These are phyloP conservation scores for Penicillium corylophilum DNA, from an alignment of 2,329 filamentous ascomycete genomes.

Conservation along the genomic window DNA sequence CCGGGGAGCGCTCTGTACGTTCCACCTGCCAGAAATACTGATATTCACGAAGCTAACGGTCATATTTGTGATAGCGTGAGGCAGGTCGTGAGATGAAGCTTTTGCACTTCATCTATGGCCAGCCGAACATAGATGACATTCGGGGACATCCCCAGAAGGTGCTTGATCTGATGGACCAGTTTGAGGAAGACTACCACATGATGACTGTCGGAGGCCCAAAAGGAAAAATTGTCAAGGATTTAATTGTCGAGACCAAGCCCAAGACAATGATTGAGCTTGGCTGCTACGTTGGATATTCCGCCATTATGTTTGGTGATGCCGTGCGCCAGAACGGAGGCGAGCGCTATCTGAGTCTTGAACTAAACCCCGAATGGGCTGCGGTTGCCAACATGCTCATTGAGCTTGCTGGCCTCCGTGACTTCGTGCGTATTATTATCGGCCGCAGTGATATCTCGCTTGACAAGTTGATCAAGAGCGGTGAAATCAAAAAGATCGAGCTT, in stretches of 20 bases:
- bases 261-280: conserved; percentile 74
- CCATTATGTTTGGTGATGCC: conserved; percentile 70
- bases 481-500: conserved; percentile 63
- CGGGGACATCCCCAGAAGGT: conserved; percentile 64
- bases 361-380: conserved; percentile 70
- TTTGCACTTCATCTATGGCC: conserved; percentile 65
- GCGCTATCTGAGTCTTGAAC: conserved; percentile 69
- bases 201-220: conserved; percentile 81
- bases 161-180: conserved; percentile 70
- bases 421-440: conserved; percentile 70
- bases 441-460: conserved; percentile 65
- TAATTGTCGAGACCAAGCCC: conserved; percentile 68
- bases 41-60: neutral
- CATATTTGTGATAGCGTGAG: conserved; percentile 39
- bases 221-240: conserved; percentile 65
- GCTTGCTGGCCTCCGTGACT: conserved; percentile 68
- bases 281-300: conserved; percentile 79
- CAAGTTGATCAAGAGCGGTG: conserved; percentile 56
- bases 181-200: conserved; percentile 64
- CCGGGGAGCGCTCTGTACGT: conserved; percentile 12
- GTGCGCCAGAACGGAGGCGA: conserved; percentile 63
- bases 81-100: conserved; percentile 74
- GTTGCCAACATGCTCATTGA: conserved; percentile 69
- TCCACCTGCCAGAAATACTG: neutral
- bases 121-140: conserved; percentile 61